Evolutionary conservation across 192 early-diverging fungal species (phyloP).

Genomic region (Phycomyces blakesleeanus): DNA sequence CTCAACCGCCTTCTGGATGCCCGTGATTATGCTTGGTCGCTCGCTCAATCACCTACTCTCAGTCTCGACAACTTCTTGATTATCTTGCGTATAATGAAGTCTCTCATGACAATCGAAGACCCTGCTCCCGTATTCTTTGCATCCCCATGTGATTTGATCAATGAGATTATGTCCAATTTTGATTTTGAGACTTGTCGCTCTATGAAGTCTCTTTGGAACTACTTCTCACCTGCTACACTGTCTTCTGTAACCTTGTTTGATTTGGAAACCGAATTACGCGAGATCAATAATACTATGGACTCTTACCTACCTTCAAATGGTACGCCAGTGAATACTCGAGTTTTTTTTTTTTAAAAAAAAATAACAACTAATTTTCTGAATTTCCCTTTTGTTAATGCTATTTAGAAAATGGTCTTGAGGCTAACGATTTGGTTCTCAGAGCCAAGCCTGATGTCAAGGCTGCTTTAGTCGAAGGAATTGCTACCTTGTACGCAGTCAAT

Average conservation of each 20-base stretch:
- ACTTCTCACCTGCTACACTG: constrained; percentile 47
- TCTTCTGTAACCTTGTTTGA: constrained; percentile 39
- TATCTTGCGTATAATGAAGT: constrained; percentile 40
- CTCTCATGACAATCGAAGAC: constrained; percentile 10
- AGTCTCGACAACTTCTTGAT: constrained; percentile 55
- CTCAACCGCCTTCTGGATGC: constrained; percentile 50
- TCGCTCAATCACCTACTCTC: constrained; percentile 35
- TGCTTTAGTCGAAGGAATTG: constrained; percentile 62
- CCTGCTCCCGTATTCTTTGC: constrained; percentile 5
- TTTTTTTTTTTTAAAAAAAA: too few relatives aligned
- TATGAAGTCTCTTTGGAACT: constrained; percentile 54
- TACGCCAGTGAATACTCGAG: neutral
- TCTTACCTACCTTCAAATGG: constrained; percentile 9
- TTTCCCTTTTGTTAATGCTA: constrained; percentile 11
- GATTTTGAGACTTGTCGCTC: constrained; percentile 40
- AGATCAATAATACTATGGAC: constrained; percentile 22
- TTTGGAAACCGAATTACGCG: constrained; percentile 38
- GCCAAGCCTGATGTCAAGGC: constrained; percentile 47
- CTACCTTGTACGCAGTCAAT: constrained; percentile 67
- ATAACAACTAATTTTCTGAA: neutral
- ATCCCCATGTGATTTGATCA: neutral
- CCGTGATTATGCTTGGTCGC: constrained; percentile 49
- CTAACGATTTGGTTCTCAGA: constrained; percentile 19
- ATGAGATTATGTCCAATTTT: constrained; percentile 23
- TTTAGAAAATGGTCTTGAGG: constrained; percentile 8